Percentiles rank a stretch among this genome's conserved stretches.
phyloP scores from a whole-genome alignment of 139 green algal species.

The Closterium sp. region DNA sequence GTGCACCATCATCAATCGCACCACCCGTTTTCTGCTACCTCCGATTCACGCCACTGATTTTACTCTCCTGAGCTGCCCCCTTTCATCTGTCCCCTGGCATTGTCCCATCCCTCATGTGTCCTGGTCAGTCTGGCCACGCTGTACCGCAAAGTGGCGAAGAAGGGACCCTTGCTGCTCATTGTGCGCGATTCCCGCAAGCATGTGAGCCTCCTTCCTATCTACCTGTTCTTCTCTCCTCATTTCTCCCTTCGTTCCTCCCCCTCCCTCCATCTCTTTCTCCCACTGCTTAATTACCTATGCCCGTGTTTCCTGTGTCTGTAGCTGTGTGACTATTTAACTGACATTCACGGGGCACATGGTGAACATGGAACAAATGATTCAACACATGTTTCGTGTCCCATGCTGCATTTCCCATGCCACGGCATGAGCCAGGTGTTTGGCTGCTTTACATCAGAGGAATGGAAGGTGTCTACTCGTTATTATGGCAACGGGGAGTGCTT shows the following conservation, averaged over 20 bases:
- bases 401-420: not conserved
- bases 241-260: not conserved
- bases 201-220: slow-evolving; percentile 21
- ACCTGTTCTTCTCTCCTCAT: not conserved
- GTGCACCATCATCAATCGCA: not conserved
- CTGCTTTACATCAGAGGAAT: slow-evolving; percentile 47
- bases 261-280: not conserved
- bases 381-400: not conserved
- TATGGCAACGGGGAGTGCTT: slow-evolving; percentile 48
- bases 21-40: not conserved
- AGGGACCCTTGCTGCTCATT: slow-evolving; percentile 31
- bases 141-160: slow-evolving; percentile 46
- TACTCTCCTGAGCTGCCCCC: not conserved
- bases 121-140: slow-evolving; percentile 26
- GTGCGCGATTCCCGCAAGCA: slow-evolving; percentile 15
- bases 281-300: no score
- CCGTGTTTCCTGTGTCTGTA: no score
- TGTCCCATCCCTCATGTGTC: not conserved
- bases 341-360: not conserved
- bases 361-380: not conserved
- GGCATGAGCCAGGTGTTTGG: slow-evolving; percentile 34
- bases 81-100: not conserved
- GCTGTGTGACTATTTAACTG: not conserved
- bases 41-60: not conserved
- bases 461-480: slow-evolving; percentile 28